Evolutionary conservation across 2,329 filamentous ascomycete genomes (phyloP), one percentile per base, ranked within the genome.

Genomic region (Magnaporthales sp.): DNA sequence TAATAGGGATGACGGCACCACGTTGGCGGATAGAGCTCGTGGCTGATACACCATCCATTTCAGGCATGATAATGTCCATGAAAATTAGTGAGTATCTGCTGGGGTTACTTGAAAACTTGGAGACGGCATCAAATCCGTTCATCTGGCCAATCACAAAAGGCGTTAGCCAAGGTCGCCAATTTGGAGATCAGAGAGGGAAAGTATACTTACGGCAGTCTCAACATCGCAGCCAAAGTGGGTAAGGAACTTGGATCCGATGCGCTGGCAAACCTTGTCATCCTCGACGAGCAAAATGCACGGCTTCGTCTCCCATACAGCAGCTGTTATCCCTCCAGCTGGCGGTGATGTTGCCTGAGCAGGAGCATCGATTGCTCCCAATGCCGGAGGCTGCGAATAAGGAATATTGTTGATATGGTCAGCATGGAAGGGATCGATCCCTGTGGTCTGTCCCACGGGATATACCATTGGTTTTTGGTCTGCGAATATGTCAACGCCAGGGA

Each of bases 41-140:
- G 2, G 95, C 94, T 19, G 93, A 97, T 6, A 98, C 93, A 71
- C 95, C 95, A 73, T 98, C 95, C 66, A 98, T 83, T 70, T 93
- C 91, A 6, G 95, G 95, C 95, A 99, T 98, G 71, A 99, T 96
- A 70, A 99, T 94, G 74, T 95, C 91, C 91, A 94, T 94, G 69
- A 94, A 86, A 70, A 94, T 92, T 66, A 91, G 78, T 70, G 90
- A 86, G 71, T 85, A 90, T 32, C 84, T 77, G 30, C 78, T 77
- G 8, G 76, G 75, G 10, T 82, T 80, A 46, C 77, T 75, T 71
- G 82, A 86, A 64, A 97, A 89, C 75, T 95, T 95, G 74, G 90
- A 92, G 63, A 97, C 93, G 65, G 95, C 95, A 75, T 97, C 92
- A 61, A 96, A 82, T 63, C 95, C 95, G 76, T 99, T 91, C 88